Conservation (phyloP, 371 early-diverging fungal species). For the Saksenaea oblongispora region DNA sequence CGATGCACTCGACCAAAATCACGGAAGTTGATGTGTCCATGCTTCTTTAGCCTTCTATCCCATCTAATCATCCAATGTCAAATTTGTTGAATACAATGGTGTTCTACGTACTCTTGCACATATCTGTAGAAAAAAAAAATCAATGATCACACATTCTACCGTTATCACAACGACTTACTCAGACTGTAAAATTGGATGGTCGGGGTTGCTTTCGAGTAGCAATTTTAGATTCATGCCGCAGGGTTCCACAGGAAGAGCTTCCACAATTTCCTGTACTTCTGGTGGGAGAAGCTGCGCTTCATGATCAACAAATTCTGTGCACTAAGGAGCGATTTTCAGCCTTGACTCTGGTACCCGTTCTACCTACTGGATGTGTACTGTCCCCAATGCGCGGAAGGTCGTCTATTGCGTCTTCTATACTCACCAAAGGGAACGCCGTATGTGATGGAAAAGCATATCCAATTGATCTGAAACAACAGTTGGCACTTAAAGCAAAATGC, state of each 20-base stretch:
- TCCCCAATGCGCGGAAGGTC: slow-evolving; percentile 7
- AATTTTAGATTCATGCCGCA: background rate
- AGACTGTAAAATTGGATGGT: background rate
- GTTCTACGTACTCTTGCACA: background rate
- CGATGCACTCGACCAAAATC: background rate
- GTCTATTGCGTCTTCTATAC: background rate
- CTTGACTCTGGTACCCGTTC: background rate
- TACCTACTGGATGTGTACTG: background rate
- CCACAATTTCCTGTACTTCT: slow-evolving; percentile 1
- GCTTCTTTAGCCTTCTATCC: background rate
- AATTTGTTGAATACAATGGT: background rate
- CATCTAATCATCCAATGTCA: background rate
- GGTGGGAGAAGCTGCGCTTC: background rate
- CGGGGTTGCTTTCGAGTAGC: background rate
- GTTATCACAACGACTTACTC: background rate
- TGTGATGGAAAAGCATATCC: background rate
- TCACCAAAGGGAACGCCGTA: background rate
- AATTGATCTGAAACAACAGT: background rate
- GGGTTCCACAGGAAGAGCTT: background rate
- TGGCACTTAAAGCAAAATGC: background rate
- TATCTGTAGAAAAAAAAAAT: background rate
- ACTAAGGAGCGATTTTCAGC: background rate
- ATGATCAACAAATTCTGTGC: slow-evolving; percentile 6
- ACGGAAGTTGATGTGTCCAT: background rate
- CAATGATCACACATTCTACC: background rate